Base-by-base conservation (phyloP, 805 yeast genomes). In the Wickerhamiella bombiphila region DNA sequence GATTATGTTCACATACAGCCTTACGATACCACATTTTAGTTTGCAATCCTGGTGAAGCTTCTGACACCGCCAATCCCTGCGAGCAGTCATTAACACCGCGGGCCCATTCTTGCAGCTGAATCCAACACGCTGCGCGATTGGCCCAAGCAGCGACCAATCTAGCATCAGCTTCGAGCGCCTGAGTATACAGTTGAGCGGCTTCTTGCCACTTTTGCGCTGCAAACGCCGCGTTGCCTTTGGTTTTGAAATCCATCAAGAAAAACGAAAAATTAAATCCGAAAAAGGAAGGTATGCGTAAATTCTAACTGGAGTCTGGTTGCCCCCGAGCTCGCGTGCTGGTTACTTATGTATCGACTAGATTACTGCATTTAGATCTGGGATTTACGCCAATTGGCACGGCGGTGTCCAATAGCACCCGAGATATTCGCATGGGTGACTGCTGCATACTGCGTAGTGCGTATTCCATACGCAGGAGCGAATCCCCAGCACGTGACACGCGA, bases 121-220 rank as follows among this genome's bases (percentile, higher is more conserved):
- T 38, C 25, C 26, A 30, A 36, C 51, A 46, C 14, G 53, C 53
- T 1, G 53, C 52, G 3, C 51, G 41, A 39, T 50, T 50, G 15
- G 52, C 43, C 3, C 29, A 32, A 15, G 52, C 51, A 6, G 48
- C 46, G 3, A 33, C 33, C 16, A 44, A 18, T 3, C 19, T 29
- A 3, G 49, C 48, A 17, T 41, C 47, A 7, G 13, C 34, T 5
- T 19, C 35, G 2, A 50, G 35, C 8, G 54, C 52, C 31, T 29
- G 26, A 3, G 50, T 26, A 40, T 46, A 48, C 25, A 40, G 21
- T 9, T 29, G 18, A 3, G 35, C 35, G 8, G 52, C 52, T 19
- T 28, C 30, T 25, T 32, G 22, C 40, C 39, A 47, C 30, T 26
- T 20, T 2, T 32, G 18, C 29, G 25, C 24, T 7, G 33, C 22